Base-by-base conservation (phyloP, 1,139 yeast species). In the Saccharomyces hybrid region DNA sequence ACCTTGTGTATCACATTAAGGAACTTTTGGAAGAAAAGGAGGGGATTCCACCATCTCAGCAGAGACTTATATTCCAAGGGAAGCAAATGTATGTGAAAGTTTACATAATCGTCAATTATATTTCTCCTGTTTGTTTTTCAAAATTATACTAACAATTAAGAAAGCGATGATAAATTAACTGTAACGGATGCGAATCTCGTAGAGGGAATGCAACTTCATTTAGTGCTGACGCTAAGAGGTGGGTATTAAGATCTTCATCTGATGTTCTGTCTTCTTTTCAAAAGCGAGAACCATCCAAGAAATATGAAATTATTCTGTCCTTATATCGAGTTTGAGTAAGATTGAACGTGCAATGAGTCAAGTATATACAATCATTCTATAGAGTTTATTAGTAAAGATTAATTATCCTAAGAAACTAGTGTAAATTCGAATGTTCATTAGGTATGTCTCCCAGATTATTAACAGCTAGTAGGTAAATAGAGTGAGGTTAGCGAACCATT, bases 31-130 rank as follows among this genome's bases (percentile, higher is more conserved):
- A 93, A 71, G 97, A 93, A 68, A 88, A 90, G 68, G 99, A 93
- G 70, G 99, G 99, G 3, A 93, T 93, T 56, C 97, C 98, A 4
- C 98, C 99, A 23, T 83, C 89, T 32, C 99, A 93, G 72, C 99
- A 93, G 71, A 80, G 97, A 63, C 80, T 93, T 61, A 86, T 93
- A 66, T 90, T 82, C 73, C 85, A 88, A 57, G 99, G 99, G 20
- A 88, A 90, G 64, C 97, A 91, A 73, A 81, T 93, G 84, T 80
- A 71, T 68, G 84, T 76, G 23, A 20, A 20, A 20, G 23, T 20
- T 49, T 47, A 27, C n/a, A 23, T 20, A 6, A 38, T 38, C n/a
- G n/a, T 9, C 13, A 38, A 38, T 38, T 38, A 8, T 5, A 8
- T 38, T 34, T 20, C 7, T n/a, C 8, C 20, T 16, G 5, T 38